Conservation (phyloP, 345 rosid genomes). For the Brassica rapa region DNA sequence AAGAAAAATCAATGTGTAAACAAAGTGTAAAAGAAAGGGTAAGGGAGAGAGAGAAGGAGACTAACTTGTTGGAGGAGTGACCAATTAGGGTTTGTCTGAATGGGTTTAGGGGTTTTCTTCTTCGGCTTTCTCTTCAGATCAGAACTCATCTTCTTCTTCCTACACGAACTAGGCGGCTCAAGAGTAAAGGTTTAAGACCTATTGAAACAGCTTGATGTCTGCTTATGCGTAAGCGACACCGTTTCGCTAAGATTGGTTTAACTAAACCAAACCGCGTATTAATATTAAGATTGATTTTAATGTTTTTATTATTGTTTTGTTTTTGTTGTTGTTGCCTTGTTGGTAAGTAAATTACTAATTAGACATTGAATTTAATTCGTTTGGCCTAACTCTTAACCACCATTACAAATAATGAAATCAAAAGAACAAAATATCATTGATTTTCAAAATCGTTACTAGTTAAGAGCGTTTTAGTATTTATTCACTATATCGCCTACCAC, state of each 20-base stretch:
- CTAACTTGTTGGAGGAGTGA: constrained; percentile 72
- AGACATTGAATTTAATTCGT: too few relatives aligned
- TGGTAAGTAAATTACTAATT: too few relatives aligned
- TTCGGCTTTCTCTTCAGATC: constrained; percentile 32
- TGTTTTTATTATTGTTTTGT: too few relatives aligned
- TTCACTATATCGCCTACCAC: constrained; percentile 8
- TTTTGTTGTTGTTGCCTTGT: too few relatives aligned
- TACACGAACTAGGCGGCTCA: constrained; percentile 23
- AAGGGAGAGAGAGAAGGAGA: constrained; percentile 12
- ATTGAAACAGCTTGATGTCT: neutral
- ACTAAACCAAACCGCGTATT: neutral
- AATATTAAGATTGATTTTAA: too few relatives aligned
- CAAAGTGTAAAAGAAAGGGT: neutral
- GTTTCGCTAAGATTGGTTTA: neutral
- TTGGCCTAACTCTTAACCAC: too few relatives aligned
- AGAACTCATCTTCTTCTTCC: constrained; percentile 28
- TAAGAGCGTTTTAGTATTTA: neutral
- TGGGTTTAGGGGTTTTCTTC: constrained; percentile 47
- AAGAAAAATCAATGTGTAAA: neutral
- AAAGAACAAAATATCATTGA: too few relatives aligned
- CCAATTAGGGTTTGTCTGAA: constrained; percentile 79
- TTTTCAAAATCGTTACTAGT: neutral
- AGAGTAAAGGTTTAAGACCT: constrained; percentile 20
- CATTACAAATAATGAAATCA: too few relatives aligned
- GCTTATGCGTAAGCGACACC: neutral